Conservation (phyloP, 2,329 filamentous ascomycete species). For the Harringtonia aguacate region DNA sequence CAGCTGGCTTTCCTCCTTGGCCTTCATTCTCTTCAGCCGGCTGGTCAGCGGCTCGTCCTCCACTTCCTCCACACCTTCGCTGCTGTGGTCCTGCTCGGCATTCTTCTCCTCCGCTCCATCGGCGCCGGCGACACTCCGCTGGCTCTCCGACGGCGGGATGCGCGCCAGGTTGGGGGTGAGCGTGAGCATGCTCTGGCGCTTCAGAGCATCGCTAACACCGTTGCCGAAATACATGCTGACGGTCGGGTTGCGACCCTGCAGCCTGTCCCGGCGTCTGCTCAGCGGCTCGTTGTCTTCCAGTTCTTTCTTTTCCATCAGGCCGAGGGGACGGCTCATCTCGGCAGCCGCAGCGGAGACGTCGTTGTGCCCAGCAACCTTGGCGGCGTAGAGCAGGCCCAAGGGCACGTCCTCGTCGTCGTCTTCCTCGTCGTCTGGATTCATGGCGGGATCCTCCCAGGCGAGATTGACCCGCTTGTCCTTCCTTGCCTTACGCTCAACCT, state of each 20-base stretch:
- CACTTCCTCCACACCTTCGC: conserved; percentile 30
- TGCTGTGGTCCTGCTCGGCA: conserved; percentile 20
- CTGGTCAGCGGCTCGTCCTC: conserved; percentile 59
- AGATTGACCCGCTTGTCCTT: conserved; percentile 69
- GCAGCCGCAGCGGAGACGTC: conserved; percentile 35
- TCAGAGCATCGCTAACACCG: conserved; percentile 14
- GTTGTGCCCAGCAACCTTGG: conserved; percentile 40
- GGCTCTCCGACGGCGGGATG: not conserved
- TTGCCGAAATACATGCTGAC: conserved; percentile 17
- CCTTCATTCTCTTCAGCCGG: conserved; percentile 53
- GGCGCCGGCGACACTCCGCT: conserved; percentile 9
- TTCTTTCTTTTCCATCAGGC: conserved; percentile 69
- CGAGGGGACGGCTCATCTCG: conserved; percentile 54
- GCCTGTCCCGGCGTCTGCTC: conserved; percentile 61
- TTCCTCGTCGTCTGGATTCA: conserved; percentile 32
- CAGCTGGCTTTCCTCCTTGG: conserved; percentile 38
- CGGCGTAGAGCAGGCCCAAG: conserved; percentile 66
- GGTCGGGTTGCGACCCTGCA: conserved; percentile 49
- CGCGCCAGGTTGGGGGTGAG: conserved; percentile 19
- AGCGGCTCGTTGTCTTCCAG: conserved; percentile 90
- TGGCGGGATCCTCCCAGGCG: conserved; percentile 71
- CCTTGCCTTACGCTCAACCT: conserved; percentile 68
- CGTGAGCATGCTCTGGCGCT: conserved; percentile 34
- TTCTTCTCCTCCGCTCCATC: conserved; percentile 13
- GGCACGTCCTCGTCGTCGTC: conserved; percentile 85